These are phyloP conservation scores for Auxenochlorella protothecoides DNA, from an alignment of 139 green algal genomes.

Conservation along the genomic window DNA sequence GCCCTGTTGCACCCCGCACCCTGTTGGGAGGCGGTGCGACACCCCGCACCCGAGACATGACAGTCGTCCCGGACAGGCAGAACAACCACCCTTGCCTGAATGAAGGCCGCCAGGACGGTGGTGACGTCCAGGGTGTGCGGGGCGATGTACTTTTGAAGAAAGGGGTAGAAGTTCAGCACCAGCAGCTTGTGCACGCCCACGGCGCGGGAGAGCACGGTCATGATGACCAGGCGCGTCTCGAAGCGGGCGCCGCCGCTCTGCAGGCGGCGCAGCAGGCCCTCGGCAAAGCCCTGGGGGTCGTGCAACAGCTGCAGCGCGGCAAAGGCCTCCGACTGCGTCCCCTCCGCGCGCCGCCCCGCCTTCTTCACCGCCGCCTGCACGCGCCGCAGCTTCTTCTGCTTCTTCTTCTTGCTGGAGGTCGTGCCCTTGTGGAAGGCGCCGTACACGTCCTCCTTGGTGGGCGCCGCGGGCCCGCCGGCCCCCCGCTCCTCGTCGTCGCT, in stretches of 20 bases:
- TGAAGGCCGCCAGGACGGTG: slow-evolving; percentile 61
- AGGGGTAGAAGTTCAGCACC: slow-evolving; percentile 93
- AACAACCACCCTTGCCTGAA: slow-evolving; percentile 24
- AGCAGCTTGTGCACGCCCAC: slow-evolving; percentile 87
- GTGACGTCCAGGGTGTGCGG: slow-evolving; percentile 75
- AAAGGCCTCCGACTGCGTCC: slow-evolving; percentile 51
- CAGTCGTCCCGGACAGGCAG: not conserved
- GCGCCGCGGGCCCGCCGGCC: slow-evolving; percentile 1
- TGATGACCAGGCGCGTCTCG: slow-evolving; percentile 68
- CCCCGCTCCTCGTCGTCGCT: slow-evolving; percentile 41
- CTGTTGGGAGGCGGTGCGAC: too few species aligned
- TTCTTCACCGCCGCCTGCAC: slow-evolving; percentile 72
- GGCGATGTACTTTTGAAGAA: slow-evolving; percentile 73
- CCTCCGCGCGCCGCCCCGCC: slow-evolving; percentile 27
- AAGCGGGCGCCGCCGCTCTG: slow-evolving; percentile 54
- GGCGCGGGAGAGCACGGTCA: slow-evolving; percentile 58
- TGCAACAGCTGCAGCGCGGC: slow-evolving; percentile 92
- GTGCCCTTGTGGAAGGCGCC: slow-evolving; percentile 83
- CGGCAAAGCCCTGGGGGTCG: slow-evolving; percentile 86
- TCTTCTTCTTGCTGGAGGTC: slow-evolving; percentile 79
- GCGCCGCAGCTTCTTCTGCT: slow-evolving; percentile 85
- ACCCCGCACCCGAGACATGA: too few species aligned
- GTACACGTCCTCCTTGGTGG: slow-evolving; percentile 75
- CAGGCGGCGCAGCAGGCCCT: slow-evolving; percentile 77
- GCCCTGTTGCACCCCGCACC: too few species aligned